Conservation (phyloP, 306 rosid genomes). For the Fragaria vesca region DNA sequence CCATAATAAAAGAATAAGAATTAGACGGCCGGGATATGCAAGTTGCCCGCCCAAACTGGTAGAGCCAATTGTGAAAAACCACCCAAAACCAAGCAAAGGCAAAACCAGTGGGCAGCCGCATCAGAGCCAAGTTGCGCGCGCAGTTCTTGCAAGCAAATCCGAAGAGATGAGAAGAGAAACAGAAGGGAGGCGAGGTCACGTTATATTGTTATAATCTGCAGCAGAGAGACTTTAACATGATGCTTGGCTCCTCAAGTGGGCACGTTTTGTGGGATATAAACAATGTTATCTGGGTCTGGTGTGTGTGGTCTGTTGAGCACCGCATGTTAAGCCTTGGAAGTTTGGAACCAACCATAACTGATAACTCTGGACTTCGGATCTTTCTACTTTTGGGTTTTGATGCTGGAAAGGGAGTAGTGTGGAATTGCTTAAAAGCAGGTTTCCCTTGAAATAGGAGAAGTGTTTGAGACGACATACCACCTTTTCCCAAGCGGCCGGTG, state of each 20-base stretch:
- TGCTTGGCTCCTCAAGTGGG: conserved; percentile 13
- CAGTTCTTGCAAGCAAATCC: not conserved
- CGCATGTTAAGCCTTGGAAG: conserved; percentile 18
- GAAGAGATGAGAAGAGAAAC: not conserved
- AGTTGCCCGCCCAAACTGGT: not conserved
- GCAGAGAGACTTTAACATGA: not conserved
- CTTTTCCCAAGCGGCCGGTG: not conserved
- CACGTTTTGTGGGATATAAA: conserved; percentile 4
- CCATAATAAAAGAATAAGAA: not conserved
- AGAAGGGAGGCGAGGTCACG: conserved; percentile 7
- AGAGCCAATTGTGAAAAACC: not conserved
- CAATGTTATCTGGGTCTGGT: not conserved
- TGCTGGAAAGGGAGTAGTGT: not conserved
- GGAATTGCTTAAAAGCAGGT: not conserved
- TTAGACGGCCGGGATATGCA: not conserved
- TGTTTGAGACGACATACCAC: not conserved
- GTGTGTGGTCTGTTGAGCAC: not conserved
- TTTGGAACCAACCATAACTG: conserved; percentile 15
- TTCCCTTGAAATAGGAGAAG: not conserved
- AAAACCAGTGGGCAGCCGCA: conserved; percentile 1
- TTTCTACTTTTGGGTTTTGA: not conserved
- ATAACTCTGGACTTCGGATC: not conserved
- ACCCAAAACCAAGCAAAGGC: not conserved
- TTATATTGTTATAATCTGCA: not conserved
- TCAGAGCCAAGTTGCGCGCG: not conserved